Evolutionary conservation across 306 rosid species (phyloP).

Genomic region (Quercus gilva): DNA sequence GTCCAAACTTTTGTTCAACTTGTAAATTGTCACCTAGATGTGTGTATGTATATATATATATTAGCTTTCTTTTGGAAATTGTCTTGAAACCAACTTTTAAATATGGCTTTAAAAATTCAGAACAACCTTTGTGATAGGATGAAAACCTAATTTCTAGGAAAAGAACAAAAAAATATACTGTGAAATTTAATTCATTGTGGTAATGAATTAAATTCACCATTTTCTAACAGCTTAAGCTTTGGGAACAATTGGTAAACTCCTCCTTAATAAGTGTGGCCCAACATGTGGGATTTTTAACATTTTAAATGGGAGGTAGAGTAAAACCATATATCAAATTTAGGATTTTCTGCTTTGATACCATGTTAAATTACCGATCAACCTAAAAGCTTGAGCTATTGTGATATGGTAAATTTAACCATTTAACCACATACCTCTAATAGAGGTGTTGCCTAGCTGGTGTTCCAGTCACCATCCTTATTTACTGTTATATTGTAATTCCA

Average conservation of each 20-base stretch:
- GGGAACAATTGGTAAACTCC: too few relatives aligned
- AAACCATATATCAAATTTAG: too few relatives aligned
- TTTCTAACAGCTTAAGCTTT: too few relatives aligned
- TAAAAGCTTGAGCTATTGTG: too few relatives aligned
- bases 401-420: too few relatives aligned
- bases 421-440: too few relatives aligned
- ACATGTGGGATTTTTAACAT: too few relatives aligned
- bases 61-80: slow-evolving; percentile 7
- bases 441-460: slow-evolving; percentile 14
- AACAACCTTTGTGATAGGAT: neutral
- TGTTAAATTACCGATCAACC: too few relatives aligned
- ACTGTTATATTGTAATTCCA: slow-evolving; percentile 15
- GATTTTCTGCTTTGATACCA: too few relatives aligned
- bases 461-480: slow-evolving; percentile 6
- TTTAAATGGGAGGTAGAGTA: too few relatives aligned
- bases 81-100: slow-evolving; percentile 20
- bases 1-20: slow-evolving; percentile 43
- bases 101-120: neutral
- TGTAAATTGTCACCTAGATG: neutral
- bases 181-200: slow-evolving; percentile 6
- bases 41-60: neutral
- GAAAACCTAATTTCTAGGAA: neutral
- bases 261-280: too few relatives aligned
- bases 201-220: neutral
- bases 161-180: neutral